phyloP scores from a whole-genome alignment of 257 asterid genomes.

The Capsicum chinense region DNA sequence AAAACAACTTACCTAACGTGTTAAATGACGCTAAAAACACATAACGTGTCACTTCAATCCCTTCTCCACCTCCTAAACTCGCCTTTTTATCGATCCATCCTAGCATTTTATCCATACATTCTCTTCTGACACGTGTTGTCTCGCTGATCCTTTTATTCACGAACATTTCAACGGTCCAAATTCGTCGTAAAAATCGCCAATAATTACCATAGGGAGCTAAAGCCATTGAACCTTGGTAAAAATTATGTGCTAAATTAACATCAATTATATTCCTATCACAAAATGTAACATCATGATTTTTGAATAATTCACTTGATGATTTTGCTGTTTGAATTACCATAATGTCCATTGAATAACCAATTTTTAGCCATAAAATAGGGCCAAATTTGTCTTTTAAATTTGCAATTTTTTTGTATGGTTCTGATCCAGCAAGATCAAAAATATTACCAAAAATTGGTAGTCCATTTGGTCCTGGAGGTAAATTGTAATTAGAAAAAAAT shows the following conservation, averaged over 20 bases:
- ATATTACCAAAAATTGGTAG: conserved; percentile 60
- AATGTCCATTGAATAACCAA: conserved; percentile 51
- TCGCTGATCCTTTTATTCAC: conserved; percentile 24
- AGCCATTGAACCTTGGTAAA: conserved; percentile 50
- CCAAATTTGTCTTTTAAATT: conserved; percentile 42
- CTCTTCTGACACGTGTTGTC: conserved; percentile 28
- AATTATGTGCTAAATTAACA: conserved; percentile 46
- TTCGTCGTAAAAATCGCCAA: conserved; percentile 59
- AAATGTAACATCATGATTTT: conserved; percentile 48
- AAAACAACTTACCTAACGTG: conserved; percentile 60
- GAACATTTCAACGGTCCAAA: conserved; percentile 60
- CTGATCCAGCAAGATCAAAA: conserved; percentile 48
- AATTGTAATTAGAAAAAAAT: background rate
- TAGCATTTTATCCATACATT: conserved; percentile 21
- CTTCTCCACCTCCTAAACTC: background rate
- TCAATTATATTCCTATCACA: conserved; percentile 55
- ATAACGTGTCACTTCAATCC: conserved; percentile 53
- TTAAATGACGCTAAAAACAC: conserved; percentile 63
- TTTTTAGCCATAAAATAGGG: conserved; percentile 53
- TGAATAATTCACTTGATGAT: conserved; percentile 32
- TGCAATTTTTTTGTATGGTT: conserved; percentile 49
- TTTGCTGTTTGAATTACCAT: conserved; percentile 43
- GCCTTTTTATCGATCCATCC: conserved; percentile 46
- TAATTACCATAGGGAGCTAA: conserved; percentile 65
- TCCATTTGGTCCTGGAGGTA: conserved; percentile 59